Evolutionary conservation across 169 alveolate species (phyloP).

Genomic region (Plasmodium berghei): DNA sequence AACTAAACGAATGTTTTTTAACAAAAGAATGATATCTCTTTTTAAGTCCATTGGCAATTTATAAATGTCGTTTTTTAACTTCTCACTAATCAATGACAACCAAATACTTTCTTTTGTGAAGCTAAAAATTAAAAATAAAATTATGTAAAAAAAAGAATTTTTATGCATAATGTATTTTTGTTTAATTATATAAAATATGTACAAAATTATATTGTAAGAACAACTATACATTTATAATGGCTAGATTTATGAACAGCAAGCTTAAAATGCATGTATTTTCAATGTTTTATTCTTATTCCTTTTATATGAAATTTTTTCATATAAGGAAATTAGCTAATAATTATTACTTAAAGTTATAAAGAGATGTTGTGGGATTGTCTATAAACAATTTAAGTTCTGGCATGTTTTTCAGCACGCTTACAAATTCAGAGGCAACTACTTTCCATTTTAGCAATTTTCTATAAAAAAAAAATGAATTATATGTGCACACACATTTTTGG

Average conservation of each 20-base stretch:
- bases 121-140: slow-evolving; percentile 6
- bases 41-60: slow-evolving; percentile 72
- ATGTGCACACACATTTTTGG: not conserved
- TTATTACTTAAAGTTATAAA: slow-evolving; percentile 50
- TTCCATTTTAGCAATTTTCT: slow-evolving; percentile 72
- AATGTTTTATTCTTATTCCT: no score
- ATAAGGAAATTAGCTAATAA: no score
- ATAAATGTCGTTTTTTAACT: slow-evolving; percentile 56
- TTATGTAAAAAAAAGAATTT: not conserved
- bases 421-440: slow-evolving; percentile 65
- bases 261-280: no score
- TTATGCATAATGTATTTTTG: not conserved
- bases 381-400: slow-evolving; percentile 50
- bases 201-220: no score
- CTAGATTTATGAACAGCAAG: no score
- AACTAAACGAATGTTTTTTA: slow-evolving; percentile 62
- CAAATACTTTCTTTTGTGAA: slow-evolving; percentile 53
- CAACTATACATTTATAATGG: no score
- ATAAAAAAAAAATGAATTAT: not conserved
- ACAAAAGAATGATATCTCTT: slow-evolving; percentile 66
- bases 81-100: slow-evolving; percentile 57
- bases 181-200: no score
- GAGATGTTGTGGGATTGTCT: slow-evolving; percentile 49
- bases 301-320: no score
- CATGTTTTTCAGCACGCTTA: slow-evolving; percentile 55